Evolutionary conservation across 805 yeast genomes (phyloP), one percentile per base, ranked within the genome.

Genomic region (Saccharomyces cerevisiae): DNA sequence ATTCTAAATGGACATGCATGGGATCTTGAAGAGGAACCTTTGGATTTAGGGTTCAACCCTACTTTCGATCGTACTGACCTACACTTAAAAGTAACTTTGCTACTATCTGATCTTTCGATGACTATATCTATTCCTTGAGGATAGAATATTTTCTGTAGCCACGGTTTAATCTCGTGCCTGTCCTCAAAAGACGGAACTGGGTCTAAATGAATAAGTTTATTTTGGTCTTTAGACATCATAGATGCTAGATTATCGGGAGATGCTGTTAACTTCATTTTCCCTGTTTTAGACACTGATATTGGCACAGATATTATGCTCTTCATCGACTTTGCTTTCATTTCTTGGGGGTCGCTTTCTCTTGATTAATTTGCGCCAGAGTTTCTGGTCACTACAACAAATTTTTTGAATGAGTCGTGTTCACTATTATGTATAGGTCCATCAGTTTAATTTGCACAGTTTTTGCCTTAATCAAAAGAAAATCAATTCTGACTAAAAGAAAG

Each of bases 1-100:
- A 83, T 76, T 63, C 84, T 73, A 61, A 83, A 83, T 0, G 87
- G 87, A 62, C 88, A 83, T 26, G 75, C 73, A 6, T 70, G 69
- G 51, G 61, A 66, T 48, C 62, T 59, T 13, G 65, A 59, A 11
- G 57, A 46, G 31, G 36, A 54, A 4, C 29, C 21, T 21, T 41
- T 26, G 6, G 17, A 14, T 24, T 36, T 17, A 8, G 36, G 43
- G 41, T 52, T 51, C 17, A 41, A 58, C 49, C 57, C 58, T 36
- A 59, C 49, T 31, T 57, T 54, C 51, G 24, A 36, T 36, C 43
- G 43, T 36, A 36, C 61, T 17, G 76, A 70, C 58, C 79, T 81
- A 64, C 87, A 82, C 59, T 80, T 79, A 69, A 82, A 82, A 24
- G 82, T 80, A 17, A 82, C 79, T 63, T 82, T 82, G 47, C 77